Evolutionary conservation across 768 basidiomycete species (phyloP), one percentile per base, ranked within the genome.

Genomic region (Hericium alpestre): DNA sequence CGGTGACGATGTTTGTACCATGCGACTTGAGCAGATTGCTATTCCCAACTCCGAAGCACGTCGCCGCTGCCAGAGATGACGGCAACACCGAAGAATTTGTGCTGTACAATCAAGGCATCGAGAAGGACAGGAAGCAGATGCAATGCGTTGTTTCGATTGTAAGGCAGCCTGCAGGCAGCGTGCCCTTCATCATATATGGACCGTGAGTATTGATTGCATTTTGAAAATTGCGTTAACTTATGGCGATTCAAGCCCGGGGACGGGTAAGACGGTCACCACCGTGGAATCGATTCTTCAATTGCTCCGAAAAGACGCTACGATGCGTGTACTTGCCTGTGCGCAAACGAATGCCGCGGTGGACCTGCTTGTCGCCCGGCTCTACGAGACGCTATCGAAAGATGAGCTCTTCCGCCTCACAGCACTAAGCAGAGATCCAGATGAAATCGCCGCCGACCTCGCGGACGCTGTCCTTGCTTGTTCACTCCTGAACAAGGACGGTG

Each of bases 181-280:
- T 50, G 4, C 49, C 49, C 16, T 50, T 50, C 9, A 50, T 50
- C 49, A 50, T 50, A n/a, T 50, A 18, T 22, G 49, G 49, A 10
- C 49, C 49, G 49, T 50, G 22, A 16, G 49, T 22, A 16, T 50
- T 22, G 2, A 5, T 22, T 6, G 20, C 15, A 15, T 15, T 15
- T 50, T 50, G 1, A 18, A 22, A 16, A 11, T 50, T 15, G 20
- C 22, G 48, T 15, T 15, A 9, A 22, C 27, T 22, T 16, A 32
- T 22, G 22, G n/a, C 13, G n/a, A 23, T 32, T 8, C 22, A 50
- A 81, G 80, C 0, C 80, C 80, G 6, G 81, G 80, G 9, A 84
- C 84, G 0, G 84, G 84, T 0, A 86, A 86, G 65, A 84, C 83
- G 0, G 74, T 83, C 20, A 84, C 83, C 0, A 69, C 81, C 1